Percentiles rank a stretch among this genome's conserved stretches.
These are phyloP conservation scores for Scortechinia acanthostroma DNA, from an alignment of 2,329 filamentous ascomycete genomes.

Conservation along the genomic window DNA sequence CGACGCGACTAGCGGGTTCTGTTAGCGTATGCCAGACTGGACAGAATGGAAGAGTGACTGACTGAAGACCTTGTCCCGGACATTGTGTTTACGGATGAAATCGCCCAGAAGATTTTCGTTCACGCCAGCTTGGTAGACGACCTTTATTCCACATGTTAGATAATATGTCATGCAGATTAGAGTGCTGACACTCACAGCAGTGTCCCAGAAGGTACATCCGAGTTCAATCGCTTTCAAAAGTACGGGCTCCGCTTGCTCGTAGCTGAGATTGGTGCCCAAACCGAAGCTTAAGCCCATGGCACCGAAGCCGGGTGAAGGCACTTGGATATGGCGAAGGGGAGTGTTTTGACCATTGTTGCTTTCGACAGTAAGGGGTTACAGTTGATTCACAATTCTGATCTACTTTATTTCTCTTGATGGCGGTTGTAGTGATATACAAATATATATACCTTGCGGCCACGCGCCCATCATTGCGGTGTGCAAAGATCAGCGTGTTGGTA, in stretches of 20 bases:
- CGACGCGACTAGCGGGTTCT: constrained; percentile 28
- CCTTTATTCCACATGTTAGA: constrained; percentile 13
- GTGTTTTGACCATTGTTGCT: constrained; percentile 25
- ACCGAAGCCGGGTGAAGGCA: constrained; percentile 34
- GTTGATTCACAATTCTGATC: too few relatives aligned
- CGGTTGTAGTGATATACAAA: too few relatives aligned
- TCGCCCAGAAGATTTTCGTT: constrained; percentile 40
- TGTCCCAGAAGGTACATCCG: constrained; percentile 35
- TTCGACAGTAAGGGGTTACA: too few relatives aligned
- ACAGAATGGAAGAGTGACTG: too few relatives aligned
- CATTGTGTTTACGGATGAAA: constrained; percentile 39
- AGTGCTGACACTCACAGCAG: constrained; percentile 27
- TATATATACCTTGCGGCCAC: too few relatives aligned
- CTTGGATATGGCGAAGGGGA: constrained; percentile 26
- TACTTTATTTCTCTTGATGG: too few relatives aligned
- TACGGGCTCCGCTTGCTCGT: constrained; percentile 36
- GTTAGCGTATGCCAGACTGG: neutral
- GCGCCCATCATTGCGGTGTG: too few relatives aligned
- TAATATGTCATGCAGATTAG: too few relatives aligned
- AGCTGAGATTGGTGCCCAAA: constrained; percentile 28
- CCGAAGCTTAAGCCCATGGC: constrained; percentile 38
- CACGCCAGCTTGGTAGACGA: constrained; percentile 33
- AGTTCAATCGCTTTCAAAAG: constrained; percentile 37
- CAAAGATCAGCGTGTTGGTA: too few relatives aligned
- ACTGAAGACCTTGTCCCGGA: constrained; percentile 39